Evolutionary conservation across 2,329 filamentous ascomycete species (phyloP).

Genomic region (Erysiphe neolycopersici): DNA sequence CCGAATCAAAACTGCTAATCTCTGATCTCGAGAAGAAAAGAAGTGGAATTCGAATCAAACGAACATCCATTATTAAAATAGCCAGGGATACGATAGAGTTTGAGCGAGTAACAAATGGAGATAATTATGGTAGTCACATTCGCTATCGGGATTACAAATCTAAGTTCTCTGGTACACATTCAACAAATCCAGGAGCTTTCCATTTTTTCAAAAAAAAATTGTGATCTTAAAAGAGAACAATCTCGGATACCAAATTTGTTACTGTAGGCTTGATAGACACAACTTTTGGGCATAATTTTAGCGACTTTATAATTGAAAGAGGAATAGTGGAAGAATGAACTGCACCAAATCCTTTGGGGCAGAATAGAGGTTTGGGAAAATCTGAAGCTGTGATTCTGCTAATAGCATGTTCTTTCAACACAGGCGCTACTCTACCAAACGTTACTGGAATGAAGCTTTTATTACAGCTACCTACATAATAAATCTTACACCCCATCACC

Average conservation of each 20-base stretch:
- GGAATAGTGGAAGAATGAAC: background rate
- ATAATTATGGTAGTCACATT: background rate
- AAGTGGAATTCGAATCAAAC: background rate
- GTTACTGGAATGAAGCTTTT: background rate
- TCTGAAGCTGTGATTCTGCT: background rate
- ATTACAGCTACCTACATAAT: background rate
- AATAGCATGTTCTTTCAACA: background rate
- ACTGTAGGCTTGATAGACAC: background rate
- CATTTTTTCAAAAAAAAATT: background rate
- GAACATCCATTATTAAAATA: background rate
- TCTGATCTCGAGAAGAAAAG: background rate
- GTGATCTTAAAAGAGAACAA: background rate
- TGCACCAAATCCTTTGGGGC: background rate
- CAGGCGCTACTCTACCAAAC: background rate
- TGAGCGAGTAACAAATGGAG: background rate
- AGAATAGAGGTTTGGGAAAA: background rate
- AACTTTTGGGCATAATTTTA: background rate
- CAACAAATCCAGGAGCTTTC: background rate
- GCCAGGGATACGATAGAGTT: background rate
- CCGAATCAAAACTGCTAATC: too few species aligned
- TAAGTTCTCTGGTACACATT: background rate
- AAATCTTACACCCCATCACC: background rate
- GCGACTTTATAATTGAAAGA: background rate
- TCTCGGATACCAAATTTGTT: background rate
- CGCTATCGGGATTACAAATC: background rate